phyloP scores from a whole-genome alignment of 768 basidiomycete genomes.

The Obba rivulosa region DNA sequence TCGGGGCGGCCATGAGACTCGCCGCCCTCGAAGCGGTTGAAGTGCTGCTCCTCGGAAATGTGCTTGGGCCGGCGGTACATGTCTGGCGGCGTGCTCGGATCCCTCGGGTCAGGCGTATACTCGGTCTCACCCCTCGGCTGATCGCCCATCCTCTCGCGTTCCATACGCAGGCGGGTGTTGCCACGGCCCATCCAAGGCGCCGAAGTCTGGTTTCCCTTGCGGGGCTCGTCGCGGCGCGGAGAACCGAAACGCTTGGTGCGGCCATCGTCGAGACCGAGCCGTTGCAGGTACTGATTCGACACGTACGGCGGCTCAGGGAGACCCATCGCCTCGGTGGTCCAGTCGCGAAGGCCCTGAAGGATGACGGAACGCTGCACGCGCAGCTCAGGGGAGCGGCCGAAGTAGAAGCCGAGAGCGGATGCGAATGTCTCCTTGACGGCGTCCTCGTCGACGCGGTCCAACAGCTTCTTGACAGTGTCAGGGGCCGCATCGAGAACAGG shows the following conservation, averaged over 20 bases:
- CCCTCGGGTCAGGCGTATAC: no score
- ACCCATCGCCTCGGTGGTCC: constrained; percentile 55
- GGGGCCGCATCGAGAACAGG: constrained; percentile 23
- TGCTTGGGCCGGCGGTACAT: no score
- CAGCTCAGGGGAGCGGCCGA: constrained; percentile 44
- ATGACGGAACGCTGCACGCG: constrained; percentile 38
- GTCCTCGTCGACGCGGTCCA: constrained; percentile 37
- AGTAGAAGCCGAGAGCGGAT: constrained; percentile 70
- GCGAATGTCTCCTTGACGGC: constrained; percentile 58
- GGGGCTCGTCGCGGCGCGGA: not conserved
- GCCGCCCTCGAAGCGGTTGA: no score
- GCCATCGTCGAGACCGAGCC: constrained; percentile 26
- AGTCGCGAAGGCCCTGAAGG: constrained; percentile 53
- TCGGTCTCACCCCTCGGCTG: no score
- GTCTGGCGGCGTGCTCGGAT: no score
- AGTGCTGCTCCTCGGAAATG: no score
- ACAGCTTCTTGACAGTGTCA: constrained; percentile 25
- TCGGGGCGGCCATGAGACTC: no score
- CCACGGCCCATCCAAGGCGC: not conserved
- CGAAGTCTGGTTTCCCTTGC: not conserved
- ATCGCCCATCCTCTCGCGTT: no score
- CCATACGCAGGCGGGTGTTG: not conserved
- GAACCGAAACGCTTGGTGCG: not conserved
- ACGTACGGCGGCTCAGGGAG: constrained; percentile 47
- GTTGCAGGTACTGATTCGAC: constrained; percentile 39